phyloP scores from a whole-genome alignment of 768 basidiomycete species.

The Suillus spraguei region DNA sequence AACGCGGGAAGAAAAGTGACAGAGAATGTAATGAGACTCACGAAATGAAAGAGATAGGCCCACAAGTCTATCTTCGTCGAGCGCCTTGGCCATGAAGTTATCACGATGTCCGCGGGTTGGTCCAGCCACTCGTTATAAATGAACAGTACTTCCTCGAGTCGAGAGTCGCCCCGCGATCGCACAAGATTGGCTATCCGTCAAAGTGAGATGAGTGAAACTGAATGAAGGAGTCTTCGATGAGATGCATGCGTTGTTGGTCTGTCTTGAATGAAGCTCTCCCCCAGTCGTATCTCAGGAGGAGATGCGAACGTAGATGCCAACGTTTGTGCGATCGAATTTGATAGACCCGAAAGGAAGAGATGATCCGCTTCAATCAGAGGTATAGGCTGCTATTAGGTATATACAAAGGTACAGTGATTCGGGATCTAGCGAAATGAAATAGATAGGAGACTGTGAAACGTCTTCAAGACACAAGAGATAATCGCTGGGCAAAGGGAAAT shows the following conservation, averaged over 20 bases:
- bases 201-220: slow-evolving; percentile 5
- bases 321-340: slow-evolving; percentile 5
- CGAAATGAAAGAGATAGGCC: slow-evolving; percentile 2
- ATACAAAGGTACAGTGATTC: slow-evolving; percentile 3
- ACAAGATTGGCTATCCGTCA: slow-evolving; percentile 1
- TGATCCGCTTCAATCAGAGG: slow-evolving; percentile 5
- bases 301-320: no score
- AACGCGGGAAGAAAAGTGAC: slow-evolving; percentile 3
- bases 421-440: slow-evolving; percentile 10
- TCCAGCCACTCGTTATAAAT: not conserved
- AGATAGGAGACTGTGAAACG: not conserved
- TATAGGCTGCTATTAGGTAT: not conserved
- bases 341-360: slow-evolving; percentile 5
- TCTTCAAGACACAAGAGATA: slow-evolving; percentile 5
- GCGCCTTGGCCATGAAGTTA: slow-evolving; percentile 4
- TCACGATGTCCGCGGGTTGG: slow-evolving; percentile 8
- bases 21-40: slow-evolving; percentile 1
- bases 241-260: slow-evolving; percentile 7
- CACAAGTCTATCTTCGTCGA: slow-evolving; percentile 3
- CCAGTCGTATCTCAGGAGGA: not conserved
- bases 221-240: slow-evolving; percentile 7
- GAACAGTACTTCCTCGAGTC: not conserved
- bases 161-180: slow-evolving; percentile 1
- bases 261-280: slow-evolving; percentile 4
- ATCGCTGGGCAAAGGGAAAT: slow-evolving; percentile 10